Evolutionary conservation across 2,329 filamentous ascomycete genomes (phyloP).

Genomic region (Verticillium zaregamsianum): DNA sequence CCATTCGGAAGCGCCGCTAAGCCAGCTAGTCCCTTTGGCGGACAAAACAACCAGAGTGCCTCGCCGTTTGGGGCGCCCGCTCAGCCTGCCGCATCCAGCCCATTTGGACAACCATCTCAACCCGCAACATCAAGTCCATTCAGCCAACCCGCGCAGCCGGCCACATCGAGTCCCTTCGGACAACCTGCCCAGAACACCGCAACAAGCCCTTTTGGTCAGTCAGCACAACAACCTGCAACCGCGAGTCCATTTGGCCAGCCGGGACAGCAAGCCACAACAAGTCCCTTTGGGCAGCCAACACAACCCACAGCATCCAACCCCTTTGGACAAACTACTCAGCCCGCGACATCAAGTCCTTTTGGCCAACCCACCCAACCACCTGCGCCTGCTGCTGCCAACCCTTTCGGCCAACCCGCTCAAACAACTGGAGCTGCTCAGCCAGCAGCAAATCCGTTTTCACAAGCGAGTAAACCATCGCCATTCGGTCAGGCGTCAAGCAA

Average conservation of each 20-base stretch:
- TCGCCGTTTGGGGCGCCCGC: slow-evolving; percentile 11
- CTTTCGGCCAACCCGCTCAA: slow-evolving; percentile 19
- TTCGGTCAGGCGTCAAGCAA: slow-evolving; percentile 20
- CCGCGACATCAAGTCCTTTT: slow-evolving; percentile 1
- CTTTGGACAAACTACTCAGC: slow-evolving; percentile 11
- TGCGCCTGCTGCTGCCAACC: slow-evolving; percentile 14
- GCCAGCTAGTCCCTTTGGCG: background rate
- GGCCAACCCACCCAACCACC: slow-evolving; percentile 13
- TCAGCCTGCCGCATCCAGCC: slow-evolving; percentile 12
- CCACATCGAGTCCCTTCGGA: slow-evolving; percentile 16
- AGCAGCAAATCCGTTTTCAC: slow-evolving; percentile 24
- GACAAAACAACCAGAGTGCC: slow-evolving; percentile 3
- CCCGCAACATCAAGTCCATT: slow-evolving; percentile 3
- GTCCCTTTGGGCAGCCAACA: slow-evolving; percentile 12
- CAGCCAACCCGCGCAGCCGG: slow-evolving; percentile 13
- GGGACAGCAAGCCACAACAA: slow-evolving; percentile 15
- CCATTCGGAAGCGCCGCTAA: slow-evolving; percentile 5
- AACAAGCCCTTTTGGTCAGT: slow-evolving; percentile 22
- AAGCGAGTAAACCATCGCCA: slow-evolving; percentile 17
- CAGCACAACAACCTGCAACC: slow-evolving; percentile 4
- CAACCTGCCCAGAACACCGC: slow-evolving; percentile 10
- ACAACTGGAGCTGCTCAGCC: slow-evolving; percentile 4
- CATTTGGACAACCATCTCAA: slow-evolving; percentile 13
- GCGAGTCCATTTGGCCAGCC: slow-evolving; percentile 11
- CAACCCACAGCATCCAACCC: slow-evolving; percentile 14